Percentiles rank a stretch among this genome's conserved stretches.
These are phyloP conservation scores for Exobasidium rhododendri DNA, from an alignment of 1,284 basidiomycete species.

Conservation along the genomic window DNA sequence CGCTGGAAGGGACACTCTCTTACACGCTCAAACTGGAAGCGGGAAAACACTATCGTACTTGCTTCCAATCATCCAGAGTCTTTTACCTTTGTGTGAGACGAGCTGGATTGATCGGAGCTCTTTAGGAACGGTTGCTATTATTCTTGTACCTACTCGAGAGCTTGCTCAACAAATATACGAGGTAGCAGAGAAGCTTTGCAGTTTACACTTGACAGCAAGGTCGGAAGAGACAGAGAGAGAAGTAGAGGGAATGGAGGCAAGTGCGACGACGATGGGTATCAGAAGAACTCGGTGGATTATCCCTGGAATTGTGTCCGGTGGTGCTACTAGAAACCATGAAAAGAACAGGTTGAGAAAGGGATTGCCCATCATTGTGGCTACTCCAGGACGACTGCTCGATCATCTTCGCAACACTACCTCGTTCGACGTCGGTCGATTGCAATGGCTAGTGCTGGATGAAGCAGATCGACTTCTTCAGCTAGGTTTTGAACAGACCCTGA, in stretches of 20 bases:
- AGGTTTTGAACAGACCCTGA: conserved; percentile 58
- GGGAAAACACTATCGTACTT: conserved; percentile 95
- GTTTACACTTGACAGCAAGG: conserved; percentile 21
- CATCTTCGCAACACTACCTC: conserved; percentile 78
- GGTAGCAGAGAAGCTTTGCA: conserved; percentile 65
- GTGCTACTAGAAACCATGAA: conserved; percentile 69
- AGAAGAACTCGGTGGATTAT: conserved; percentile 74
- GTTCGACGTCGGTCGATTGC: conserved; percentile 85
- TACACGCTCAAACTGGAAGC: conserved; percentile 96
- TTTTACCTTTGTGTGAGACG: conserved; percentile 73
- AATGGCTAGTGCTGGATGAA: conserved; percentile 95
- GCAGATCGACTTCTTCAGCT: conserved; percentile 81
- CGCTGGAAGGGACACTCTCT: conserved; percentile 72
- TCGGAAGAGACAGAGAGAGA: conserved; percentile 7
- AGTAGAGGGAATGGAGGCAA: conserved; percentile 58
- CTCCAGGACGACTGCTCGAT: conserved; percentile 69
- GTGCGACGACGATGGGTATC: conserved; percentile 61
- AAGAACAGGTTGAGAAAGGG: conserved; percentile 71
- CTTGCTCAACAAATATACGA: conserved; percentile 87
- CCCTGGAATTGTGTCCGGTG: conserved; percentile 79
- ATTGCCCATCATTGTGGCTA: conserved; percentile 69
- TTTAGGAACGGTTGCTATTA: conserved; percentile 86
- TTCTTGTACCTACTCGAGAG: conserved; percentile 91
- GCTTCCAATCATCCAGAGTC: conserved; percentile 89
- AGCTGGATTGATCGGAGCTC: conserved; percentile 66